Evolutionary conservation across 768 basidiomycete species (phyloP), one percentile per base, ranked within the genome.

Genomic region (Rhodotorula sphaerocarpa): DNA sequence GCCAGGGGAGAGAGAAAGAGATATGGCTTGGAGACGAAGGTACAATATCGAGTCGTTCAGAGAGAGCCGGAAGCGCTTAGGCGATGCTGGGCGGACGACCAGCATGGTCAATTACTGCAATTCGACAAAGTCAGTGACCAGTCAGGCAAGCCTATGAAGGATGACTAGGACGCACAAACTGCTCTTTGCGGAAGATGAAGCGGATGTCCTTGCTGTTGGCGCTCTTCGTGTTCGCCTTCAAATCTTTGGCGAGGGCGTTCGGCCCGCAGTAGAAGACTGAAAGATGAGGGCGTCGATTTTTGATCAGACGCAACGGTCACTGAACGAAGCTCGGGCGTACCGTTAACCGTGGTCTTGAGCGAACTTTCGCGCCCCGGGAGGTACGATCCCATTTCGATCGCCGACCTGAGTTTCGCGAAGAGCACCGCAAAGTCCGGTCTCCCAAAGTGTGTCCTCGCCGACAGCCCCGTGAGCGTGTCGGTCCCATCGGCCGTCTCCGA

Each of bases 381-480:
- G 74, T 91, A 93, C 61, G 82, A 23, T 27, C 90, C 90, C 25
- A 77, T 75, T 74, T 92, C 88, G 70, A 96, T 88, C 6, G 86
- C 86, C 65, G 82, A 80, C 68, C 81, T 81, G 76, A 92, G 83
- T 63, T 81, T 81, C 27, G 79, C 76, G 75, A 88, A 93, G 73
- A 95, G 86, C 46, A 79, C 76, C 74, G 83, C 84, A 85, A 88
- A 96, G 74, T 93, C 84, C 25, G 92, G 91, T 41, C 91, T 85
- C 21, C 91, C 90, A 72, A 87, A 95, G 80, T 87, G 86, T 27
- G 91, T 95, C 44, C 87, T 85, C 25, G 88, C 83, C 63, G 86
- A 84, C 60, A 95, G 84, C 39, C 90, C 82, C 3, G 91, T 93
- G 61, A 96, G 78, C 34, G 90, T 88, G 73, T 92, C 90, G 73